phyloP scores from a whole-genome alignment of 202 grass and related monocot species.

The Setaria viridis region DNA sequence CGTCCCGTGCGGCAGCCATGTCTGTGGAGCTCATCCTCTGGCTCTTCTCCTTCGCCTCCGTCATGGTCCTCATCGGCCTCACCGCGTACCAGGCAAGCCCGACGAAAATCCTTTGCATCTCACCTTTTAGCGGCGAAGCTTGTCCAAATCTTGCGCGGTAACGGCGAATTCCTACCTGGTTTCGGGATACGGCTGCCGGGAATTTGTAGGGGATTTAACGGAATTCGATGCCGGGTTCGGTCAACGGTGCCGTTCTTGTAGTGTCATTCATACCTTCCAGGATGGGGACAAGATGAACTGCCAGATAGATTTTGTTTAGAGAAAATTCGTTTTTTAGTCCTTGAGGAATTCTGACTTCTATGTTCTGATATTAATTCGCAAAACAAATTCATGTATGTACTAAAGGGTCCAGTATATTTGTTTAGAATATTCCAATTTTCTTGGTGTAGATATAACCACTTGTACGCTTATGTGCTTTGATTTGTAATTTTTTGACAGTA shows the following conservation, averaged over 20 bases:
- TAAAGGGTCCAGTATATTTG: neutral
- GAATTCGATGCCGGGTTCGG: neutral
- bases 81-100: constrained; percentile 77
- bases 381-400: neutral
- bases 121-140: neutral
- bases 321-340: neutral
- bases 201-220: neutral
- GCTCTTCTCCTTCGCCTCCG: constrained; percentile 74
- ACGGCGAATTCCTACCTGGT: neutral
- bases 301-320: neutral
- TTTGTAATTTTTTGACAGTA: neutral
- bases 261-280: neutral
- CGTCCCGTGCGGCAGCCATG: constrained; percentile 45
- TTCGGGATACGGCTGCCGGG: neutral
- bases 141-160: constrained; percentile 23
- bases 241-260: constrained; percentile 37
- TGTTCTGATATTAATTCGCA: neutral
- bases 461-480: neutral
- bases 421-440: neutral
- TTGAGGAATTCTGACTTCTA: neutral
- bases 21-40: constrained; percentile 86
- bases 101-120: neutral
- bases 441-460: neutral
- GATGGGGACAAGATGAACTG: constrained; percentile 21
- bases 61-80: constrained; percentile 80